Conservation (phyloP, 2,329 filamentous ascomycete species). For the Ambrosiella xylebori region DNA sequence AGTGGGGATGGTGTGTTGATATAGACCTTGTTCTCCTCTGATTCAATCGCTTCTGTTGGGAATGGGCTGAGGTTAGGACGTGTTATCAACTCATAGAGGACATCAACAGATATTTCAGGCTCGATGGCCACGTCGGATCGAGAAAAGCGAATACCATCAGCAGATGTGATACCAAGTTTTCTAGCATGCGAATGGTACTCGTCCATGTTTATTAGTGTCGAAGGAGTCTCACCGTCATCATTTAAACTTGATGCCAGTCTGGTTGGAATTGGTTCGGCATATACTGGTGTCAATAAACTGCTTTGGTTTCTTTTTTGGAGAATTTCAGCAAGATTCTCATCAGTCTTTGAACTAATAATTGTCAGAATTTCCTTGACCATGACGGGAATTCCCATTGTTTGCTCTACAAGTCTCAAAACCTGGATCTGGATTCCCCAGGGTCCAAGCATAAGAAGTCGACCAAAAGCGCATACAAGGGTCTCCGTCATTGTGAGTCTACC, state of each 20-base stretch:
- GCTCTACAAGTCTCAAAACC: constrained; percentile 57
- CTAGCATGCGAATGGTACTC: background rate
- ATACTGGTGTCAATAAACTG: background rate
- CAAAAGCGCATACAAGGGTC: constrained; percentile 65
- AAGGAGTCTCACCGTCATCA: background rate
- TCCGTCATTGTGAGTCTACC: constrained; percentile 61
- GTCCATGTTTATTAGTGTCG: background rate
- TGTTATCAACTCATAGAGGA: constrained; percentile 5
- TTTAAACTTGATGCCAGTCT: background rate
- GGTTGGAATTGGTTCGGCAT: no score
- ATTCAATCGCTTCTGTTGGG: background rate
- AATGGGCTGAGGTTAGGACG: background rate
- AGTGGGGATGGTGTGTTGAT: background rate
- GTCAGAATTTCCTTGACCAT: constrained; percentile 21
- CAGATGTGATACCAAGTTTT: constrained; percentile 3
- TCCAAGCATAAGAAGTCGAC: constrained; percentile 53
- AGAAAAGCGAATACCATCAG: constrained; percentile 4
- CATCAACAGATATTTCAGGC: constrained; percentile 1
- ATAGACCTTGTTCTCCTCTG: background rate
- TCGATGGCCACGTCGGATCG: constrained; percentile 4
- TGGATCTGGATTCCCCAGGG: constrained; percentile 48
- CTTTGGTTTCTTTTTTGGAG: background rate
- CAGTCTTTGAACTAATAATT: constrained; percentile 1
- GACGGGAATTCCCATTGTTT: constrained; percentile 62
- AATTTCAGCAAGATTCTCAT: background rate